These are phyloP conservation scores for Clonostachys solani DNA, from an alignment of 2,329 filamentous ascomycete species.

Conservation along the genomic window DNA sequence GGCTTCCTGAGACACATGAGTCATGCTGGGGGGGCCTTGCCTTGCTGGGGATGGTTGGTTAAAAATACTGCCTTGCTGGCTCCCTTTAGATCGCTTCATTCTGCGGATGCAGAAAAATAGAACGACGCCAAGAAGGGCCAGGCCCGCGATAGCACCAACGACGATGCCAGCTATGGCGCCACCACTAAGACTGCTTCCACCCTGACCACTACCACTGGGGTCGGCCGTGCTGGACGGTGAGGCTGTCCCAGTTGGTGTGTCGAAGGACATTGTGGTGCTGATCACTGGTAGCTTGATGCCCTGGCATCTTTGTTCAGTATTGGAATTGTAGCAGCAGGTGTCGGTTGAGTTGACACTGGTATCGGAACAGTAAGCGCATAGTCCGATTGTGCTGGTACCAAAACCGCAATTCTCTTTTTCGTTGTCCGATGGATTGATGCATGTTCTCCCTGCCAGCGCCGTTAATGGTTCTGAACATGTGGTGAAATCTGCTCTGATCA, in stretches of 20 bases:
- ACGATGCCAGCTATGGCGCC: constrained; percentile 90
- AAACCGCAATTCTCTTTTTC: constrained; percentile 88
- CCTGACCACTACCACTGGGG: constrained; percentile 13
- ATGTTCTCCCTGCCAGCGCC: constrained; percentile 67
- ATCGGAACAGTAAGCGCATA: constrained; percentile 82
- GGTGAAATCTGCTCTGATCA: constrained; percentile 89
- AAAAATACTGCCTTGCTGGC: constrained; percentile 70
- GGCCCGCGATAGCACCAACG: constrained; percentile 71
- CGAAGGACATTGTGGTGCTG: constrained; percentile 61
- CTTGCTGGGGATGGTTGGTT: constrained; percentile 83
- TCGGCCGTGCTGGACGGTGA: constrained; percentile 12
- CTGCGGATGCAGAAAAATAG: constrained; percentile 60
- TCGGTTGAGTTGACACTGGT: constrained; percentile 90
- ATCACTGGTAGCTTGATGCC: constrained; percentile 76
- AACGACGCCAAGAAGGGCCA: constrained; percentile 64
- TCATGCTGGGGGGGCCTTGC: constrained; percentile 37
- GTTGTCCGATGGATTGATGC: constrained; percentile 73
- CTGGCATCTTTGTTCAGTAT: constrained; percentile 69
- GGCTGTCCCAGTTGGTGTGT: constrained; percentile 38
- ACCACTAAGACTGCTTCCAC: constrained; percentile 55
- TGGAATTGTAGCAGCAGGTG: constrained; percentile 84
- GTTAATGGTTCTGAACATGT: constrained; percentile 81
- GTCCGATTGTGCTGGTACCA: constrained; percentile 62
- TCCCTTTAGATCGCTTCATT: constrained; percentile 48
- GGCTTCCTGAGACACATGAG: constrained; percentile 14